Conservation (phyloP, 1,284 basidiomycete genomes). For the Cutaneotrichosporon curvatum region DNA sequence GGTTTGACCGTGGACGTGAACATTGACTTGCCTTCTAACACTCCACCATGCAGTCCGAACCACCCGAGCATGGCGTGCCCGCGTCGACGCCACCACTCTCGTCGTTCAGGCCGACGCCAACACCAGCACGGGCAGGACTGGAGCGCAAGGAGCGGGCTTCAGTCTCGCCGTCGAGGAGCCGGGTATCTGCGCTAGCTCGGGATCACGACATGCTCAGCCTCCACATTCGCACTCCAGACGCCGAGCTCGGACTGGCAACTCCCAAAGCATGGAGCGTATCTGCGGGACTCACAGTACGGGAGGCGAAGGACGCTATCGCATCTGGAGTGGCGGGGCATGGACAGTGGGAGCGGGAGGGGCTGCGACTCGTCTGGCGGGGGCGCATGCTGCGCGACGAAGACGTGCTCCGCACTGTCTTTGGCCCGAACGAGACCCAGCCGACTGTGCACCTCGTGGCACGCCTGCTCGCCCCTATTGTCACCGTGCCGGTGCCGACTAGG, state of each 20-base stretch:
- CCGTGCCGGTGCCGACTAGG: background rate
- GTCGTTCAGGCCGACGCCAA: slow-evolving; percentile 1
- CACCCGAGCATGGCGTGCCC: slow-evolving; percentile 7
- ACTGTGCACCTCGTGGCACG: slow-evolving; percentile 36
- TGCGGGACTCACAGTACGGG: slow-evolving; percentile 12
- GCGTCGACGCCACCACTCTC: slow-evolving; percentile 9
- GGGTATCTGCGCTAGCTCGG: no score
- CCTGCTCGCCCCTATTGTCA: background rate
- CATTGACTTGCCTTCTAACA: no score
- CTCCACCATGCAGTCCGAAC: slow-evolving; percentile 15
- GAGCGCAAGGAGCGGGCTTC: slow-evolving; percentile 4
- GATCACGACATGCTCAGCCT: slow-evolving; percentile 22
- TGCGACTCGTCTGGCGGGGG: slow-evolving; percentile 40
- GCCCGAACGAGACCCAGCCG: slow-evolving; percentile 14
- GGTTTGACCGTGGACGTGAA: no score
- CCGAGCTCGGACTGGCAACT: slow-evolving; percentile 15
- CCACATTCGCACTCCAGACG: slow-evolving; percentile 30
- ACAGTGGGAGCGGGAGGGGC: slow-evolving; percentile 30
- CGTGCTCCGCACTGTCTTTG: slow-evolving; percentile 27
- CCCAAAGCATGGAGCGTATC: slow-evolving; percentile 14
- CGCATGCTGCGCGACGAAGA: slow-evolving; percentile 39
- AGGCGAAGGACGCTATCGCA: slow-evolving; percentile 32
- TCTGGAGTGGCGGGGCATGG: slow-evolving; percentile 27
- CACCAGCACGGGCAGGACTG: slow-evolving; percentile 1
- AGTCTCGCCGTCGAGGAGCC: background rate